Base-by-base conservation (phyloP, 805 yeast genomes). In the Wickerhamomyces canadensis region DNA sequence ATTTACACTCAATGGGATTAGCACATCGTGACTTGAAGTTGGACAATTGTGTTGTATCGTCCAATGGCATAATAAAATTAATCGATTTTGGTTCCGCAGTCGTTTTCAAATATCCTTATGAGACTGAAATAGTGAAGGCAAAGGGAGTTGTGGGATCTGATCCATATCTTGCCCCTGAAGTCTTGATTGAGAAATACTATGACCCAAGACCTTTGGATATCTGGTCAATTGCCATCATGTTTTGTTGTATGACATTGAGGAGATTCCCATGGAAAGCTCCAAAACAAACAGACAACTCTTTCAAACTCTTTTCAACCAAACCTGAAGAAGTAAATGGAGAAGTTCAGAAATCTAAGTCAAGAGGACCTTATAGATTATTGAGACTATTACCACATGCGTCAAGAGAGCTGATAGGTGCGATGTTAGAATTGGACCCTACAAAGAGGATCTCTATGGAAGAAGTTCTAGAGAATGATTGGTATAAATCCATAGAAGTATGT, bases 211-310 rank as follows among this genome's bases (percentile, higher is more conserved):
- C 82, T 6, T 86, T 80, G 3, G 98, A 91, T 57, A 76, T 89
- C 17, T 91, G 98, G 98, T 85, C 96, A 1, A 67, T 86, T 36
- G 98, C 95, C 0, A 85, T 91, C 21, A 86, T 93, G 36, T 91
- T 74, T 56, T 87, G 95, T 58, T 89, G 98, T 62, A 84, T 88
- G 89, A 69, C 82, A 3, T 64, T 89, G 47, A 76, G 83, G 48
- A 64, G 95, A 42, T 91, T 91, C 62, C 98, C 98, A 1, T 91
- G 98, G 98, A 87, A 87, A 57, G 74, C 89, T 3, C 96, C 97
- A n/a, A 79, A 81, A 47, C 61, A 65, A 19, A 65, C 76, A 6
- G 96, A 89, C 57, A 78, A 78, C 37, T 79, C 93, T 5, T 91
- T 72, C 65, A 72, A 77, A 40, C 70, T 85, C 43, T 91, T 82